phyloP scores from a whole-genome alignment of 73 alveolate genomes.

The Diophrys appendiculata region DNA sequence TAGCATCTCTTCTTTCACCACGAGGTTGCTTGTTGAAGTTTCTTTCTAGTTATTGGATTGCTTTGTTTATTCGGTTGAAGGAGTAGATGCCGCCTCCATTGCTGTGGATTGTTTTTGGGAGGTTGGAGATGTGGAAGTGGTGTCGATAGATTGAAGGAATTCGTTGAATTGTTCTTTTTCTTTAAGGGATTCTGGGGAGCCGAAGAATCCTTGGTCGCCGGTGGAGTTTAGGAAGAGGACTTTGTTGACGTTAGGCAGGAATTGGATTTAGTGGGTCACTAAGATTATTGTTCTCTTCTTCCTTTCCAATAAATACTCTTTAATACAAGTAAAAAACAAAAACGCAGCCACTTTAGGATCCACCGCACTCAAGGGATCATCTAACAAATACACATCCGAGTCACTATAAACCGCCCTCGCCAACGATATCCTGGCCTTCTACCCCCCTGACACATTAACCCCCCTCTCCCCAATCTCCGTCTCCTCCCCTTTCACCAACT shows the following conservation, averaged over 20 bases:
- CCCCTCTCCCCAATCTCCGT: constrained; percentile 77
- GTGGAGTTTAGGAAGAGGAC: constrained; percentile 1
- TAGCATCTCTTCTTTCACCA: no score
- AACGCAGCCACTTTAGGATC: constrained; percentile 40
- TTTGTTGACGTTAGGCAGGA: constrained; percentile 7
- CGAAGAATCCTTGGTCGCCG: no score
- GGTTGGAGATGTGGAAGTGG: no score
- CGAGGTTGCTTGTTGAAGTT: no score
- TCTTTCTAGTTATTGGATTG: no score
- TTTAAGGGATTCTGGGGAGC: no score
- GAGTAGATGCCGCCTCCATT: no score
- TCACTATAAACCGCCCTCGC: constrained; percentile 71
- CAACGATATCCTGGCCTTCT: constrained; percentile 65
- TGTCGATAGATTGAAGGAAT: no score
- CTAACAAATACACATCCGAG: constrained; percentile 55
- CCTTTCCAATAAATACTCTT: constrained; percentile 2
- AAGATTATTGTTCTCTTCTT: constrained; percentile 36
- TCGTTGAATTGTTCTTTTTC: no score
- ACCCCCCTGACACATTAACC: constrained; percentile 72
- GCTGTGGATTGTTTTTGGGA: no score
- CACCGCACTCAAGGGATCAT: constrained; percentile 65
- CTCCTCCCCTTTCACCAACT: constrained; percentile 50
- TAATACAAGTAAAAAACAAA: constrained; percentile 51
- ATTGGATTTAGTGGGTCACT: constrained; percentile 23
- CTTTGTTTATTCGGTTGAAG: no score